Base-by-base conservation (phyloP, 768 basidiomycete genomes). In the Kwoniella botswanensis region DNA sequence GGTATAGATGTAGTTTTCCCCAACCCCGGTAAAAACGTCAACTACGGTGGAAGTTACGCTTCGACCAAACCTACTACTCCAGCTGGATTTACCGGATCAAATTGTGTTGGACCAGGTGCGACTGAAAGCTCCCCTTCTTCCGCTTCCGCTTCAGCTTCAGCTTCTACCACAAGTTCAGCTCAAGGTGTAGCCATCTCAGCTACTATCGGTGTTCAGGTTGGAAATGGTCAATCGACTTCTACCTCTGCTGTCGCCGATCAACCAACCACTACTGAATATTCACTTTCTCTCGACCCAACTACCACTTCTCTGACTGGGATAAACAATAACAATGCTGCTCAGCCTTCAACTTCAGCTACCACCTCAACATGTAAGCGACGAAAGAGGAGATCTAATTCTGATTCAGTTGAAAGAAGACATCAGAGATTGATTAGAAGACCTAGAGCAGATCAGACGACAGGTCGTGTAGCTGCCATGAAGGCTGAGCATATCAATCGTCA, bases 1-100 rank as follows among this genome's bases (percentile, higher is more conserved):
- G 62, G 60, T 41, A 66, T 70, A 42, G 76, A 76, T 44, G 77
- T 80, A 22, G 81, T 83, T 56, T 83, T 82, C 73, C 82, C 82
- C 26, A 71, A 80, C 60, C 82, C 77, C 0, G 82, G 82, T 7
- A 65, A 75, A 42, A 74, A 75, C 56, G 80, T 82, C 7, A 18
- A 54, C 12, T 83, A 77, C 59, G 79, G 80, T 12, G 82, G 82
- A 18, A 55, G 41, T 21, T 83, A 83, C 68, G 74, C 63, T n/a
- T 65, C 66, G 15, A 59, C 71, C 1, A 72, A 69, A 56, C 81
- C 81, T n/a, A 76, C 76, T 18, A 68, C 73, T 2, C 68, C 76
- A 3, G 70, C 73, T 2, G 79, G 79, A 17, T 77, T 74, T 58
- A 75, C 73, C 6, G 81, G 79, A 2, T 64, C 67, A 41, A 79